Evolutionary conservation across 108 stramenopile genomes (phyloP), one percentile per base, ranked within the genome.

Genomic region (Skeletonema menzelii): DNA sequence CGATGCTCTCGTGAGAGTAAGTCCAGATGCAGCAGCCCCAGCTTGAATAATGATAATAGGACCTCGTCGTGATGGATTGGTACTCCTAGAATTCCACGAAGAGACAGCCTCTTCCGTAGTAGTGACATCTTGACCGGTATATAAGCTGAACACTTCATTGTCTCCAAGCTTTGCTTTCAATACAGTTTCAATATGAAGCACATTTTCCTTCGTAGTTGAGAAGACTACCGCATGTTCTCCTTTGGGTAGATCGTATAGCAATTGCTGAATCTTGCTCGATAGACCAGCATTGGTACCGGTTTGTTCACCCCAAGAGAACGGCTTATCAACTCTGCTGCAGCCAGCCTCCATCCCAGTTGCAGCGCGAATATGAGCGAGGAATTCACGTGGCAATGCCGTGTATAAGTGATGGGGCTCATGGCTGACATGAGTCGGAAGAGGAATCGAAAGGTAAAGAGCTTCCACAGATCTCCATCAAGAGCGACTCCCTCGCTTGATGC

Each of bases 1-100:
- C 12, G 67, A 72, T 8, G 92, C 89, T 0, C 63, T 75, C 11
- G 88, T 89, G 37, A 93, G 58, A 13, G 88, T 93, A 20, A 93
- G 73, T 8, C 92, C 92, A 60, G 70, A 62, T 7, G 87, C 84
- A 8, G 87, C 87, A 10, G 84, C 87, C 10, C 87, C 87, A 42
- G 82, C 79, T 66, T 88, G 87, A 27, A 88, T 73, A 27, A 88
- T 40, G 13, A 88, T 46, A 5, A 81, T 79, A 8, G 40, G 70
- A 0, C 35, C 61, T 8, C 15, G 64, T 56, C 44, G 19, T 19
- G 67, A 44, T 28, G 7, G 8, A 26, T 22, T 38, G 44, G 10
- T 15, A 8, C 3, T 67, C 64, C 20, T 53, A 6, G 38, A n/a
- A 56, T 67, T 53, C 87, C 87, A 88, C 10, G 68, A 60, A 12